Percentiles rank a stretch among this genome's conserved stretches.
Conservation (phyloP, 164 flowering plant genomes). For the Tetracentron sinense region DNA sequence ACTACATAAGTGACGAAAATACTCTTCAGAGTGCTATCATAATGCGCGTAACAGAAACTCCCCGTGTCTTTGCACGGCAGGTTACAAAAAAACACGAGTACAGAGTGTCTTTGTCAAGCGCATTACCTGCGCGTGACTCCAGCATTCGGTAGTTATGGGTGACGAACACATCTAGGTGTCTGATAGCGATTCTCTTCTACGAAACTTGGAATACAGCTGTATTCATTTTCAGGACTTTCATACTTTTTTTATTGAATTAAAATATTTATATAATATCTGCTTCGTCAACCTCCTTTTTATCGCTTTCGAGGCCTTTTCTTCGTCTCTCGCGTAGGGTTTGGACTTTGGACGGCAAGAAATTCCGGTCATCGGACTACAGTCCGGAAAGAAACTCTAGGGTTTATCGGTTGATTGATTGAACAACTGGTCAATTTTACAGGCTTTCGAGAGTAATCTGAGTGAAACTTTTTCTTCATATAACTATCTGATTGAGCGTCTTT, state of each 20-base stretch:
- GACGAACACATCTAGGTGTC: too few relatives aligned
- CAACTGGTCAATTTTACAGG: background rate
- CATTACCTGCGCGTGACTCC: too few relatives aligned
- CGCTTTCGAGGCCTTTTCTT: background rate
- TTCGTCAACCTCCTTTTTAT: background rate
- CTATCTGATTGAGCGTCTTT: background rate
- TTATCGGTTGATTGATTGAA: background rate
- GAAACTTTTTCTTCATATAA: background rate
- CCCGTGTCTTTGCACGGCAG: too few relatives aligned
- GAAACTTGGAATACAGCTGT: background rate
- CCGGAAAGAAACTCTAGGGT: background rate
- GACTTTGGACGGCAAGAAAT: too few relatives aligned
- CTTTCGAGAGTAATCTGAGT: background rate
- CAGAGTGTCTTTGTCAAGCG: too few relatives aligned
- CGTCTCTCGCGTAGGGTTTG: background rate
- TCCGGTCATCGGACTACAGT: background rate
- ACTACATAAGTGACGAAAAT: too few relatives aligned
- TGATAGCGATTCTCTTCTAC: too few relatives aligned
- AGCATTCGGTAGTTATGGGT: too few relatives aligned
- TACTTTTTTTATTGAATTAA: background rate
- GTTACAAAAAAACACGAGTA: too few relatives aligned
- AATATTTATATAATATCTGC: background rate
- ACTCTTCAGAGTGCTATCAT: too few relatives aligned
- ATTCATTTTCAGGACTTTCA: background rate
- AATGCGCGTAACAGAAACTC: too few relatives aligned